phyloP scores from a whole-genome alignment of 2,329 filamentous ascomycete genomes.

The Neofusicoccum umdonicola region DNA sequence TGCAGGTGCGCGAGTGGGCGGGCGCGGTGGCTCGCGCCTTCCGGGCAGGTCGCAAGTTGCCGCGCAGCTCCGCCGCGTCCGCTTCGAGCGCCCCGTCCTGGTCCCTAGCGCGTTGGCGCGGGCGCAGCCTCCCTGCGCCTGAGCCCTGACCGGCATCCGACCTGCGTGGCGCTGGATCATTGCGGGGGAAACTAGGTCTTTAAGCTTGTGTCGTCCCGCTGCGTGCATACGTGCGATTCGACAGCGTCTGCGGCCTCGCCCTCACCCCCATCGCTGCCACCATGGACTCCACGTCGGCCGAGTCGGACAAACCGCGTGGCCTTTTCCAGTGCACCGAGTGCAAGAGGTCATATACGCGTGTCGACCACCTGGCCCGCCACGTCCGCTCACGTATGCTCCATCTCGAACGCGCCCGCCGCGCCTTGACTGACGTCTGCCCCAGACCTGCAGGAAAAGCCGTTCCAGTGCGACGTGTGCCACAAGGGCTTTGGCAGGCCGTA shows the following conservation, averaged over 20 bases:
- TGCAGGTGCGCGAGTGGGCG: too few relatives aligned
- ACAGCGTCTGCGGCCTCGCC: neutral
- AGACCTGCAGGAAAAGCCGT: slow-evolving; percentile 46
- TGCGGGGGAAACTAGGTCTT: too few relatives aligned
- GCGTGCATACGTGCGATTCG: too few relatives aligned
- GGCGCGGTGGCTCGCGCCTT: too few relatives aligned
- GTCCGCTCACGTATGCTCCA: slow-evolving; percentile 46
- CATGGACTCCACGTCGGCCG: slow-evolving; percentile 12
- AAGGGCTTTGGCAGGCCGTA: slow-evolving; percentile 49
- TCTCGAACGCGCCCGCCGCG: slow-evolving; percentile 17
- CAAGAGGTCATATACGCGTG: slow-evolving; percentile 51
- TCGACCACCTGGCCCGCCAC: slow-evolving; percentile 54
- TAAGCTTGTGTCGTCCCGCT: too few relatives aligned
- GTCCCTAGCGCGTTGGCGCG: too few relatives aligned
- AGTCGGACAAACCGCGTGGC: slow-evolving; percentile 1
- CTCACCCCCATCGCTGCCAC: neutral
- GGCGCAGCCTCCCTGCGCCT: too few relatives aligned
- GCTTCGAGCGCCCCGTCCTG: too few relatives aligned
- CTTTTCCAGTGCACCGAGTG: slow-evolving; percentile 53
- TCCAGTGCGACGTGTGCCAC: slow-evolving; percentile 44
- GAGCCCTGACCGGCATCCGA: too few relatives aligned
- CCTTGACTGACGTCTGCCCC: neutral
- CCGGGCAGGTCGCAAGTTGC: too few relatives aligned
- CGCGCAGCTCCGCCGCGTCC: too few relatives aligned
- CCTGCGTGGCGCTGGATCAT: too few relatives aligned